phyloP scores from a whole-genome alignment of 2,329 filamentous ascomycete genomes.

The Monosporascus sp. region DNA sequence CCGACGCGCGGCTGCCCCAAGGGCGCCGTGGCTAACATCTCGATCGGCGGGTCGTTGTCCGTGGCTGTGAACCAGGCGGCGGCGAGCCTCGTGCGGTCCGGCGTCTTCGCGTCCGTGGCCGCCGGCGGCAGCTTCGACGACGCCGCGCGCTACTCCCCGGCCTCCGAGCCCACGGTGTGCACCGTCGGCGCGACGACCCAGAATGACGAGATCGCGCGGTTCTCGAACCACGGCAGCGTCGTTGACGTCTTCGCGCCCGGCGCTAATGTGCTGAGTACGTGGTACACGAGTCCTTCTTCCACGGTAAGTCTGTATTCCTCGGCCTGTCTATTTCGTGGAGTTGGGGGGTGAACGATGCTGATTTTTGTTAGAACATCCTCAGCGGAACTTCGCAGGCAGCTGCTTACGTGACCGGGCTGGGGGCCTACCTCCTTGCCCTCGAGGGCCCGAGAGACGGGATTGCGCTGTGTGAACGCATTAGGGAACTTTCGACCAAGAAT shows the following conservation, averaged over 20 bases:
- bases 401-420: conserved; percentile 57
- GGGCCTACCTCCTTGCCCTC: conserved; percentile 47
- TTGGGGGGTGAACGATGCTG: too few relatives aligned
- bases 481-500: conserved; percentile 31
- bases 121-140: conserved; percentile 45
- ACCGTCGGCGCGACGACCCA: conserved; percentile 46
- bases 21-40: conserved; percentile 49
- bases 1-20: conserved; percentile 28
- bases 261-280: conserved; percentile 34
- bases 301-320: conserved; percentile 1
- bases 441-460: conserved; percentile 33
- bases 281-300: conserved; percentile 25
- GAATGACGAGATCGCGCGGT: conserved; percentile 32
- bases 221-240: conserved; percentile 44
- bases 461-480: conserved; percentile 36
- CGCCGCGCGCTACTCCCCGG: conserved; percentile 38
- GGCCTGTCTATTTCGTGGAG: neutral
- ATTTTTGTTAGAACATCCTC: conserved; percentile 33
- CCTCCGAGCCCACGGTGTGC: conserved; percentile 41
- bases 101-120: conserved; percentile 48
- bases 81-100: conserved; percentile 36
- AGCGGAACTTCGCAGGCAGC: conserved; percentile 58
- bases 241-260: conserved; percentile 41
- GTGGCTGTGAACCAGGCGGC: conserved; percentile 45
- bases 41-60: conserved; percentile 42